These are phyloP conservation scores for Eremochloa ophiuroides DNA, from an alignment of 176 grass and related monocot species.

Conservation along the genomic window DNA sequence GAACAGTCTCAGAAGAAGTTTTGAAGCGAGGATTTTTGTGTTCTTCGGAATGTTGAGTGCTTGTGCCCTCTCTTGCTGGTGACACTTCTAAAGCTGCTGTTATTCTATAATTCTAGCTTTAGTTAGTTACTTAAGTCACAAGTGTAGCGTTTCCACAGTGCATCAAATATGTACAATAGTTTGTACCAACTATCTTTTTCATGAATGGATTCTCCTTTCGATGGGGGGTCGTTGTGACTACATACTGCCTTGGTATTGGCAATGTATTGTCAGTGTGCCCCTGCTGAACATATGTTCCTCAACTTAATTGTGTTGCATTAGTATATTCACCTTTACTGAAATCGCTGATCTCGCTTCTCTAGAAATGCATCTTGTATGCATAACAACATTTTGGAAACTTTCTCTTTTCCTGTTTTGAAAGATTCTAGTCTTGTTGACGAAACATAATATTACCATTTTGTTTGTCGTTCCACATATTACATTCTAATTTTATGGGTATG, in stretches of 20 bases:
- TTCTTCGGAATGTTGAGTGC: slow-evolving; percentile 2
- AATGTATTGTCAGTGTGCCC: neutral
- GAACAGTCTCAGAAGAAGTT: slow-evolving; percentile 30
- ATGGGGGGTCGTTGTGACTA: neutral
- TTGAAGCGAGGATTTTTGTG: slow-evolving; percentile 6
- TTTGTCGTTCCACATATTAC: neutral
- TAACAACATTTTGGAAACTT: neutral
- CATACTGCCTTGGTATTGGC: neutral
- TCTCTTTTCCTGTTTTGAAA: neutral
- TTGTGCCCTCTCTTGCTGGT: neutral
- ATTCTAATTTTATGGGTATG: neutral
- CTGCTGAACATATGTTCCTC: neutral
- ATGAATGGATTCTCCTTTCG: neutral
- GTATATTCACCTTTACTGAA: neutral
- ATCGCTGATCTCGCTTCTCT: neutral
- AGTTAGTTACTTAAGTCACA: neutral
- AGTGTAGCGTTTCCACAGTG: slow-evolving; percentile 25
- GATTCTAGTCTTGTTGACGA: neutral
- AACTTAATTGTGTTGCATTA: neutral
- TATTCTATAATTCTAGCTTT: slow-evolving; percentile 19
- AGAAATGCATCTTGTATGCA: neutral
- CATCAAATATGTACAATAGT: slow-evolving; percentile 15
- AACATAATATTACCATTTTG: neutral
- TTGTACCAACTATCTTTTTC: slow-evolving; percentile 3
- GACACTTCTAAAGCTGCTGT: slow-evolving; percentile 18